Evolutionary conservation across 1,139 yeast species (phyloP), one percentile per base, ranked within the genome.

Genomic region (Candida glucosophila): DNA sequence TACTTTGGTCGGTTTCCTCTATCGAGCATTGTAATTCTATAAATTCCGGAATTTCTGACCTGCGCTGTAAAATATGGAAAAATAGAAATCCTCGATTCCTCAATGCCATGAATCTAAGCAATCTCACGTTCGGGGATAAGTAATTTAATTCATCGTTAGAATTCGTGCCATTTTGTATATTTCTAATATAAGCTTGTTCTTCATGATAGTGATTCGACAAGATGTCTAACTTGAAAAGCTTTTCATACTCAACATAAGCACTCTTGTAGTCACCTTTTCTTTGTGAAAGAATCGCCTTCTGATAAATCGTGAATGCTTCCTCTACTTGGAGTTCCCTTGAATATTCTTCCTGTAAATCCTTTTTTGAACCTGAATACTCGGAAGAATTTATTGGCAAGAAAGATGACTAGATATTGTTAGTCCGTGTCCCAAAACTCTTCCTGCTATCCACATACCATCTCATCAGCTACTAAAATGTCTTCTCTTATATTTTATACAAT

Each of bases 321-420:
- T 92, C 98, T 11, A 90, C 76, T 59, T 85, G 74, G 19, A 71
- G 78, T 43, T 90, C 98, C 29, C 95, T 58, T 1, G 96, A 80
- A 42, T 86, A 94, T 37, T 85, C 90, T 38, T 86, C 95, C 35
- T 82, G 93, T 24, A 70, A 57, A 27, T 66, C 71, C 34, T 60
- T 59, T 33, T 61, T 59, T 22, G 64, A 51, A 4, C 44, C 33
- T 7, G 69, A 54, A 24, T 78, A 81, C 43, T 83, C 93, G 32
- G 78, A 88, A 24, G 72, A 68, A 44, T 90, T 90, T 24, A 88
- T 63, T 3, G 97, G 95, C 15, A 75, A 67, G 49, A 90, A 90
- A 6, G 77, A 65, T 23, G 92, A 79, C 80, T 36, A 12, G 12
- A n/a, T 11, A 25, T 39, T 24, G 25, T 26, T 26, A 12, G 14